These are phyloP conservation scores for Candida parachauliodes DNA, from an alignment of 805 yeast species.

Conservation along the genomic window DNA sequence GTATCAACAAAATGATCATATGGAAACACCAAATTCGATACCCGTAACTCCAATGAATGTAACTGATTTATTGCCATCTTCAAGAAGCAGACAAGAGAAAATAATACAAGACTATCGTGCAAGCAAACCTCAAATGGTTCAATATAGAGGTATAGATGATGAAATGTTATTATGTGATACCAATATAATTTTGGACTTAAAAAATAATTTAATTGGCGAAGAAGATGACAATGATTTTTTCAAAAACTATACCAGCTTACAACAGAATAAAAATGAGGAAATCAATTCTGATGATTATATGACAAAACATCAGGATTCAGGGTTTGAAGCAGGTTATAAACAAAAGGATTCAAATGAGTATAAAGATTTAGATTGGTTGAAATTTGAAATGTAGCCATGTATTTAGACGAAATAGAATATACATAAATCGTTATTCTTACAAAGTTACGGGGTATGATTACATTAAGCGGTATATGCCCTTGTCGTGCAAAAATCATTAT, in stretches of 20 bases:
- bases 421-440: too few relatives aligned
- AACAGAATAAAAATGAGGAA: constrained; percentile 4
- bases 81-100: not conserved
- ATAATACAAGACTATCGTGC: constrained; percentile 10
- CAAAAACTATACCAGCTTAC: constrained; percentile 9
- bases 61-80: constrained; percentile 12
- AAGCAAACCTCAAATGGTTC: constrained; percentile 8
- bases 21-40: constrained; percentile 7
- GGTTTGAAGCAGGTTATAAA: constrained; percentile 1
- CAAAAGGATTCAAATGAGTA: constrained; percentile 7
- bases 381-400: constrained; percentile 19
- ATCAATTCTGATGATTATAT: too few relatives aligned
- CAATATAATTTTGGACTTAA: not conserved
- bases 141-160: constrained; percentile 11
- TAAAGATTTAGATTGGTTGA: constrained; percentile 25
- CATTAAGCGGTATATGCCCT: too few relatives aligned
- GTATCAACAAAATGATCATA: constrained; percentile 6
- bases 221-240: constrained; percentile 11
- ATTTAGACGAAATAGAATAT: too few relatives aligned
- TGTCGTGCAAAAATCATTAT: too few relatives aligned
- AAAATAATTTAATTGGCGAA: not conserved
- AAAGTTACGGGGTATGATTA: too few relatives aligned
- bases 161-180: constrained; percentile 10
- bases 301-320: too few relatives aligned
- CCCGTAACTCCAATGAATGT: constrained; percentile 14